A percentile compares a stretch with the other conserved stretches of the same genome.
These are phyloP conservation scores for Saturnispora diversa DNA, from an alignment of 805 yeast species.

Conservation along the genomic window DNA sequence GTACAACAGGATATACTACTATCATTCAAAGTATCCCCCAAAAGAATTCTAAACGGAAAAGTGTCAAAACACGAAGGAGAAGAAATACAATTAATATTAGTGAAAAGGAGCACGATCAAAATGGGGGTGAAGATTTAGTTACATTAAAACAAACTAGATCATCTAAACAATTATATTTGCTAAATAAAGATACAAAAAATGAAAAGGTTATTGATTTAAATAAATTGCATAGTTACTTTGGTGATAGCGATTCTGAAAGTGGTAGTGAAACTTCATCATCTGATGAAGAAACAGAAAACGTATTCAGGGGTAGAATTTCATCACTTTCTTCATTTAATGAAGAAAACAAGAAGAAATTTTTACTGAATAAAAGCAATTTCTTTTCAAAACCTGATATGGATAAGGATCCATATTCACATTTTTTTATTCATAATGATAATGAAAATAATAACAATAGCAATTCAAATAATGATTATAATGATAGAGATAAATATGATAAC, in stretches of 20 bases:
- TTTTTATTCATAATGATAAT: conserved; percentile 7
- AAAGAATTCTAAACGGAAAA: not conserved
- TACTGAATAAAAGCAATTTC: conserved; percentile 14
- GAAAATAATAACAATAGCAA: not conserved
- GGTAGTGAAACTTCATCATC: conserved; percentile 13
- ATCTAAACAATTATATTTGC: conserved; percentile 23
- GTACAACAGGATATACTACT: conserved; percentile 18
- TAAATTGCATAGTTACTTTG: conserved; percentile 28
- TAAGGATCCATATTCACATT: conserved; percentile 16
- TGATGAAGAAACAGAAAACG: conserved; percentile 12
- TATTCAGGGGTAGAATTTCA: conserved; percentile 14
- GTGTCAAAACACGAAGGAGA: conserved; percentile 18
- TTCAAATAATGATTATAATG: not conserved
- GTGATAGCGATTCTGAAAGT: conserved; percentile 14
- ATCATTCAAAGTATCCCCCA: conserved; percentile 19
- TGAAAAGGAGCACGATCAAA: conserved; percentile 8
- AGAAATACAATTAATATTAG: conserved; percentile 27
- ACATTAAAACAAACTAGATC: conserved; percentile 24
- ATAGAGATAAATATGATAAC: conserved; percentile 4
- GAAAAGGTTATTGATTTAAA: conserved; percentile 24
- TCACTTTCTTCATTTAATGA: conserved; percentile 18
- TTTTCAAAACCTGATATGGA: conserved; percentile 11
- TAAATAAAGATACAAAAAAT: conserved; percentile 19
- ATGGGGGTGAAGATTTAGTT: conserved; percentile 13
- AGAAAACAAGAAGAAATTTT: conserved; percentile 14